Conservation (phyloP, 2,329 filamentous ascomycete genomes). For the Dactylonectria estremocensis region DNA sequence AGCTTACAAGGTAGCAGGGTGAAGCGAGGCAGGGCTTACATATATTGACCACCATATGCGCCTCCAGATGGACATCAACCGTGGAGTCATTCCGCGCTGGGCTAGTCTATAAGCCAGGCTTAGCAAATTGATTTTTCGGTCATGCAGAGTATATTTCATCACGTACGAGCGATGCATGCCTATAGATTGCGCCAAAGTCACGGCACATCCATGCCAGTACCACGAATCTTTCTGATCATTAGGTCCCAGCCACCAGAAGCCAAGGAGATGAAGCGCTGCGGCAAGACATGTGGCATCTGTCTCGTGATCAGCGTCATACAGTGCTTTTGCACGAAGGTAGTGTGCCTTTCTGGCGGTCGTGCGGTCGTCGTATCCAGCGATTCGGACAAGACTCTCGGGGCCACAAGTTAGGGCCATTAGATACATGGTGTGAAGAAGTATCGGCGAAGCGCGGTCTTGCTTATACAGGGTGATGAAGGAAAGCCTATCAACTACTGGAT, state of each 20-base stretch:
- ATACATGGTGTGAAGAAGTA: conserved; percentile 34
- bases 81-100: background rate
- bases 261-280: conserved; percentile 29
- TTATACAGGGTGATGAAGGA: conserved; percentile 15
- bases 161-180: conserved; percentile 41
- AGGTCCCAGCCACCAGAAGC: conserved; percentile 40
- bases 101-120: background rate
- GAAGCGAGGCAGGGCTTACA: background rate
- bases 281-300: conserved; percentile 19
- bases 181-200: conserved; percentile 36
- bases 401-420: conserved; percentile 30
- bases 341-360: conserved; percentile 33
- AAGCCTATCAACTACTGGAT: conserved; percentile 27
- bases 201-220: conserved; percentile 41
- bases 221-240: conserved; percentile 43
- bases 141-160: accelerated
- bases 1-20: background rate
- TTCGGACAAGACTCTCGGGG: conserved; percentile 24
- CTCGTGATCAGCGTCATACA: conserved; percentile 40
- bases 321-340: conserved; percentile 35
- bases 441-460: conserved; percentile 2
- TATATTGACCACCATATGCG: conserved; percentile 44
- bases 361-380: conserved; percentile 33
- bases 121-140: accelerated
- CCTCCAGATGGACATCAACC: conserved; percentile 28